Percentiles rank a stretch among this genome's conserved stretches.
These are phyloP conservation scores for Amylocarpus encephaloides DNA, from an alignment of 2,329 filamentous ascomycete species.

Conservation along the genomic window DNA sequence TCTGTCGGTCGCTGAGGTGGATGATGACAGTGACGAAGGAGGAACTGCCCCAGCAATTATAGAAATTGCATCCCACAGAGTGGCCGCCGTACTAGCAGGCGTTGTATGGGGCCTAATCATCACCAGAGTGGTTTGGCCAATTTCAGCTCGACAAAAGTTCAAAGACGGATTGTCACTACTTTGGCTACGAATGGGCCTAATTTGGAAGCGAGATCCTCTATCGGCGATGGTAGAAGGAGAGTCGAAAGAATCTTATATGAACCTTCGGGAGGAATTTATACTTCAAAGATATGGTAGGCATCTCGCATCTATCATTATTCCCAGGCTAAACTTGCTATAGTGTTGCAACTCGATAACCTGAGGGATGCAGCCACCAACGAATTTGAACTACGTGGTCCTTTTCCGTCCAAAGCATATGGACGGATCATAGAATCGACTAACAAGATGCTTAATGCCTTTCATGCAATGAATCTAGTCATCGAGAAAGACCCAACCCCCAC, in stretches of 20 bases:
- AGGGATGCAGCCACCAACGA: conserved; percentile 71
- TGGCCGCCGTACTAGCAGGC: conserved; percentile 77
- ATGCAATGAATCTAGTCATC: conserved; percentile 92
- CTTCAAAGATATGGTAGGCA: conserved; percentile 68
- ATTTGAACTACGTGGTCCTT: conserved; percentile 82
- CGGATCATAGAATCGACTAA: conserved; percentile 74
- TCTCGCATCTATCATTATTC: conserved; percentile 5
- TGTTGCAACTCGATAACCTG: conserved; percentile 64
- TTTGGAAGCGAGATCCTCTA: conserved; percentile 92
- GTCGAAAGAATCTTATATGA: conserved; percentile 65
- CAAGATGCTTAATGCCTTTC: conserved; percentile 85
- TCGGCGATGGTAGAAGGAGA: conserved; percentile 60
- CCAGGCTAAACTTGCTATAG: conserved; percentile 29
- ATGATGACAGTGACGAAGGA: conserved; percentile 83
- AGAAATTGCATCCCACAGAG: conserved; percentile 81
- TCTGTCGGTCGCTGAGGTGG: conserved; percentile 69
- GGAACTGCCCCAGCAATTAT: conserved; percentile 77
- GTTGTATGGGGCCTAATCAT: conserved; percentile 90
- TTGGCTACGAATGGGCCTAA: conserved; percentile 89
- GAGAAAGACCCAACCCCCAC: conserved; percentile 70
- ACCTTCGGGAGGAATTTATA: conserved; percentile 78
- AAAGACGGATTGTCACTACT: conserved; percentile 85
- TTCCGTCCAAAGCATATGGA: conserved; percentile 66
- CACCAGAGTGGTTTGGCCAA: conserved; percentile 87
- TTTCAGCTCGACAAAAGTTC: conserved; percentile 80